phyloP scores from a whole-genome alignment of 257 asterid genomes.

The Lycium ferocissimum region DNA sequence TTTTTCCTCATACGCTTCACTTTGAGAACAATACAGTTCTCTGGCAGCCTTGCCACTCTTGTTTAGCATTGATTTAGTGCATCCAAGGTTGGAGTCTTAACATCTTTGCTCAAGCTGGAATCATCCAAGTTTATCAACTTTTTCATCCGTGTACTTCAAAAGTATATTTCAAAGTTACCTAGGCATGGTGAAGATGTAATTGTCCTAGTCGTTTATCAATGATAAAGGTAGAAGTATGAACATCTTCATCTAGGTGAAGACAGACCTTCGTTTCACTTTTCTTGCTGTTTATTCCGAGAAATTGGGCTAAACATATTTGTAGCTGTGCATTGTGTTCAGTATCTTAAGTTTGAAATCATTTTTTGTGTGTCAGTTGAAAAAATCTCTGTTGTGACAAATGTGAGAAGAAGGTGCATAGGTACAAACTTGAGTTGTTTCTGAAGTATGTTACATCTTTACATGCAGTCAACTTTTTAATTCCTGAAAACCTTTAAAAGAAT shows the following conservation, averaged over 20 bases:
- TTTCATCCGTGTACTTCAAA: not conserved
- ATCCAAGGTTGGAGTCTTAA: not conserved
- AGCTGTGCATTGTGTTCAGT: not conserved
- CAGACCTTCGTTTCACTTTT: not conserved
- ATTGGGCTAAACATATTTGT: not conserved
- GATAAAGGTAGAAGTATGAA: not conserved
- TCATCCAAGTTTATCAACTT: constrained; percentile 4
- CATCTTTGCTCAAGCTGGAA: constrained; percentile 7
- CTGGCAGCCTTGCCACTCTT: not conserved
- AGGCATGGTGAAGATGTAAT: constrained; percentile 10
- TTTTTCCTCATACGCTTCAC: not conserved
- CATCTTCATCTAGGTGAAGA: not conserved
- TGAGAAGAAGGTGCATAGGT: not conserved
- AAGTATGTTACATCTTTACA: constrained; percentile 4
- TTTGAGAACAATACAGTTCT: constrained; percentile 1
- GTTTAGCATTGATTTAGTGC: constrained; percentile 21
- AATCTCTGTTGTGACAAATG: not conserved
- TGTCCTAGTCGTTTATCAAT: not conserved
- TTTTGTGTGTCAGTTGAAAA: not conserved
- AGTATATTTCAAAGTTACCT: not conserved
- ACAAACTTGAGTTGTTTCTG: constrained; percentile 17
- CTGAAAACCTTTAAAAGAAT: not conserved
- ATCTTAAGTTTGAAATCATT: not conserved
- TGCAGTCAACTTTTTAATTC: not conserved
- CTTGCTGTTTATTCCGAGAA: not conserved